Evolutionary conservation across 2,329 filamentous ascomycete species (phyloP).

Genomic region (Fusarium piperis): DNA sequence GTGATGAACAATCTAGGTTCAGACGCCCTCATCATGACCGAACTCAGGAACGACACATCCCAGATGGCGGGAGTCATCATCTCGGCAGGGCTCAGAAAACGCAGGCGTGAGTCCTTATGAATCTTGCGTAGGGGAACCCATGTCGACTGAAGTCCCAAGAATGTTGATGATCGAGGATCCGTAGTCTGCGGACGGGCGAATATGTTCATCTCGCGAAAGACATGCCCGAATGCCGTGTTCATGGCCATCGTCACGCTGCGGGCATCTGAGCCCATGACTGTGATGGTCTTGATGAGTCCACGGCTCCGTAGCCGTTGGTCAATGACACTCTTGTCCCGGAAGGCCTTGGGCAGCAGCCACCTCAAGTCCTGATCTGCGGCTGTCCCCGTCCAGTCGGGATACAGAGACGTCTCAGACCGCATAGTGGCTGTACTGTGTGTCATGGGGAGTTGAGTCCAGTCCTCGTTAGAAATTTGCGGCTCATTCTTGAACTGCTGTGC

Average conservation of each 20-base stretch:
- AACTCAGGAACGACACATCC: conserved; percentile 75
- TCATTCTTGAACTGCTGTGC: conserved; percentile 58
- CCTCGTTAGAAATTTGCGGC: conserved; percentile 52
- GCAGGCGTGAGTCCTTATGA: conserved; percentile 76
- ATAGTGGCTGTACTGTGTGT: conserved; percentile 55
- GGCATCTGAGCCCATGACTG: conserved; percentile 70
- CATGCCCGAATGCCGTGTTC: conserved; percentile 67
- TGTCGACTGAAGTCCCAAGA: conserved; percentile 70
- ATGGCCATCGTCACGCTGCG: conserved; percentile 74
- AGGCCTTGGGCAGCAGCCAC: conserved; percentile 76
- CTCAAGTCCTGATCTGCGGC: conserved; percentile 58
- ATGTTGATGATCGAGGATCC: conserved; percentile 51
- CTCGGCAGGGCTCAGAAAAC: conserved; percentile 75
- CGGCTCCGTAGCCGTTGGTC: conserved; percentile 79
- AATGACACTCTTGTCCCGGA: conserved; percentile 68
- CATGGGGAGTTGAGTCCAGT: conserved; percentile 66
- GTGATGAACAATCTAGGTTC: conserved; percentile 79
- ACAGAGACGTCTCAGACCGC: conserved; percentile 59
- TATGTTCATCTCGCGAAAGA: conserved; percentile 59
- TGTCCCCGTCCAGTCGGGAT: conserved; percentile 59
- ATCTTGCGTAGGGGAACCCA: conserved; percentile 83
- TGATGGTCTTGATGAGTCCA: conserved; percentile 73
- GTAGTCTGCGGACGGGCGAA: conserved; percentile 41
- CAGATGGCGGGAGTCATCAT: conserved; percentile 78
- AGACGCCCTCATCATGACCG: conserved; percentile 77